Evolutionary conservation across 1,284 basidiomycete species (phyloP).

Genomic region (Trichosporon inkin): DNA sequence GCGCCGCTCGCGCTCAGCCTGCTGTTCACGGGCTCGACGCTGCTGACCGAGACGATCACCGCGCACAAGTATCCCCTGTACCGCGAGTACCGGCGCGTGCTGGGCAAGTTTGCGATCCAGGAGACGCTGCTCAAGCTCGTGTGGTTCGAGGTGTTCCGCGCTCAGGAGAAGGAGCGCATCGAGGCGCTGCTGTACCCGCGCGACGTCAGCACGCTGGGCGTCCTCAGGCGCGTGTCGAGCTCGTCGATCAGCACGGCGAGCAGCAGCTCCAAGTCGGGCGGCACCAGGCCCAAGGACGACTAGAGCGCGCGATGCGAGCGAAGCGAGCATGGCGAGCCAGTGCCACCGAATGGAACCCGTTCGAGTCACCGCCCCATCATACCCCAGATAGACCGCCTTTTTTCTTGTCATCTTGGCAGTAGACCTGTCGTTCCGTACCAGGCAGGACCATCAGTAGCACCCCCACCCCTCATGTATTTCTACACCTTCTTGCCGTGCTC

Average conservation of each 20-base stretch:
- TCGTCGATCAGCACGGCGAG: neutral
- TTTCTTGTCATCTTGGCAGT: too few relatives aligned
- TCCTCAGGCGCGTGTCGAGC: neutral
- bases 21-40: slow-evolving; percentile 69
- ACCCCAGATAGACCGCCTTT: too few relatives aligned
- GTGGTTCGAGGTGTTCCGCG: slow-evolving; percentile 21
- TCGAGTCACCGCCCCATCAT: too few relatives aligned
- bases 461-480: too few relatives aligned
- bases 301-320: neutral
- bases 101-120: slow-evolving; percentile 73
- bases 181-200: neutral
- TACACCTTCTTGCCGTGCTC: too few relatives aligned
- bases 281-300: neutral
- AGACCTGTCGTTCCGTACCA: too few relatives aligned
- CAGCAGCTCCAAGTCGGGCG: neutral
- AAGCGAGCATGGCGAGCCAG: too few relatives aligned
- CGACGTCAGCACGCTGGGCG: neutral
- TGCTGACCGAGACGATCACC: slow-evolving; percentile 76
- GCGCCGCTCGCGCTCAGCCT: slow-evolving; percentile 54
- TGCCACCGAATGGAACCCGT: too few relatives aligned
- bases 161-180: neutral
- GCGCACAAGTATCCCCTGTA: slow-evolving; percentile 73
- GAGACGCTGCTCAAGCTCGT: slow-evolving; percentile 52
- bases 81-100: slow-evolving; percentile 65
- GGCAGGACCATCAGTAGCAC: too few relatives aligned